Base-by-base conservation (phyloP, 768 basidiomycete species). In the Serendipita sp. region DNA sequence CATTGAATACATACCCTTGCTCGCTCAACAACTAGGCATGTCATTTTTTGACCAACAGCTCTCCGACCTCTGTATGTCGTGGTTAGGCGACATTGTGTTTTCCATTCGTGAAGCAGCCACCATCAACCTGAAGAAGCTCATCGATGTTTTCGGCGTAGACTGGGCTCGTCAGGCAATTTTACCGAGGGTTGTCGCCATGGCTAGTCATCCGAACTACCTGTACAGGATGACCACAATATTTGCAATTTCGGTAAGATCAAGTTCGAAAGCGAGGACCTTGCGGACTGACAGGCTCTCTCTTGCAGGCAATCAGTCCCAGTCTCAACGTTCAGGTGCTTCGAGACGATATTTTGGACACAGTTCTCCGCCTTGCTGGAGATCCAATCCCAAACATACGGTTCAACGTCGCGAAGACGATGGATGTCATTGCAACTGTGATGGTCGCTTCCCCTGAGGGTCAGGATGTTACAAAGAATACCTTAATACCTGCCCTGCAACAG, bases 221-320 rank as follows among this genome's bases (percentile, higher is more conserved):
- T 96, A 89, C 76, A 80, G 96, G 70, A 96, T 99, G 93, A 99
- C 96, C 2, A 98, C 96, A 15, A 91, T 98, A 48, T 93, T 98
- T 74, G 95, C 95, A 36, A 94, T 99, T 71, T 94, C 91, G 70
- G 95, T 97, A 72, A 66, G 86, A 74, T 63, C 15, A 3, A 62
- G 29, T 6, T 27, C 6, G 16, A 13, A 10, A 10, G 2, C n/a
- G 23, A 33, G 16, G n/a, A 60, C 55, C 43, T 48, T 33, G 44
- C 44, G 3, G 40, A 62, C 63, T 67, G 66, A 58, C 15, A 63
- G 46, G 62, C 45, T 40, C 66, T 40, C 37, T 37, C 37, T 67
- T 52, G 23, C 62, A 98, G 95, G 94, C 91, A n/a, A 95, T 99
- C 70, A 84, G 91, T 4, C 91, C 96, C 0, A 88, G 91, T 13